Evolutionary conservation across 192 early-diverging fungal species (phyloP).

Genomic region (Jimgerdemannia lactiflua): DNA sequence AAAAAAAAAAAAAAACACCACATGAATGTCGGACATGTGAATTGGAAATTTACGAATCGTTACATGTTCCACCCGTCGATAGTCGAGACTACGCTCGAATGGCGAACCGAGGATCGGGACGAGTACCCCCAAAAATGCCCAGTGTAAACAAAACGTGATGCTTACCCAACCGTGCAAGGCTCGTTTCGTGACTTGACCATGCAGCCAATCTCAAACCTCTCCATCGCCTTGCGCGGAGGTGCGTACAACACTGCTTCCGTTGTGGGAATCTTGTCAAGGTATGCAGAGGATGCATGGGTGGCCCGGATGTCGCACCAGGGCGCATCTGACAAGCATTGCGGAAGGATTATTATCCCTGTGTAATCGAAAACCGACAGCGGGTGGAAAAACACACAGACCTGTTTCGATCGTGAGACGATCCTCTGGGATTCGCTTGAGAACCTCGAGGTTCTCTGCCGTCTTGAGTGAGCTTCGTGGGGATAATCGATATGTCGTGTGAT

Average conservation of each 20-base stretch:
- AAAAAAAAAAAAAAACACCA: not conserved
- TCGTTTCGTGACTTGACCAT: conserved; percentile 86
- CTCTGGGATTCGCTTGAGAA: conserved; percentile 67
- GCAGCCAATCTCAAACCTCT: conserved; percentile 60
- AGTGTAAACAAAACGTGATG: not conserved
- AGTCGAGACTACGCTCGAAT: too few relatives aligned
- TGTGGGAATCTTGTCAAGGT: conserved; percentile 35
- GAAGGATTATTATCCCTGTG: too few relatives aligned
- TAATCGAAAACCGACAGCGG: not conserved
- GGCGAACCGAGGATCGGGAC: too few relatives aligned
- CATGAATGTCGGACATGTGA: too few relatives aligned
- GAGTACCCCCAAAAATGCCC: too few relatives aligned
- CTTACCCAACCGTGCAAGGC: conserved; percentile 70
- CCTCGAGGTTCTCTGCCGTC: conserved; percentile 80
- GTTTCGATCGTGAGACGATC: conserved; percentile 92
- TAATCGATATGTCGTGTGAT: too few relatives aligned
- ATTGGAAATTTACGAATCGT: too few relatives aligned
- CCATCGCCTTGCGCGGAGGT: conserved; percentile 68
- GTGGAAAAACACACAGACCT: conserved; percentile 27
- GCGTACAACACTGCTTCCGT: conserved; percentile 32
- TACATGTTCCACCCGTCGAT: too few relatives aligned
- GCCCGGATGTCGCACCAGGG: conserved; percentile 92
- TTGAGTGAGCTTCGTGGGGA: conserved; percentile 61
- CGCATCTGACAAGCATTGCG: conserved; percentile 49
- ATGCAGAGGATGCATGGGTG: conserved; percentile 75